Evolutionary conservation across 805 yeast genomes (phyloP).

Genomic region (Metschnikowia rubicola): DNA sequence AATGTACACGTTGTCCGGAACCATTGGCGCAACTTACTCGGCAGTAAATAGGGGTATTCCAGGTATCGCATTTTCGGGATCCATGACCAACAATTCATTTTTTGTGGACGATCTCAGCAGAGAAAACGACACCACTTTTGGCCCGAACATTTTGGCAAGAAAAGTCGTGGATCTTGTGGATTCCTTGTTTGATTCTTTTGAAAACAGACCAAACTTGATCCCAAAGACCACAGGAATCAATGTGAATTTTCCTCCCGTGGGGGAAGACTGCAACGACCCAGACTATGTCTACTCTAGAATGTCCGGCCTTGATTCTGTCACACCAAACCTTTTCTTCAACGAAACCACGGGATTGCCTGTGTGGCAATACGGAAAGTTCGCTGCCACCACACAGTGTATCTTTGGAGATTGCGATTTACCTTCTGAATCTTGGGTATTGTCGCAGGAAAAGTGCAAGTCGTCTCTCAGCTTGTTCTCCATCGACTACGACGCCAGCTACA

Average conservation of each 20-base stretch:
- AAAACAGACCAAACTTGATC: conserved; percentile 15
- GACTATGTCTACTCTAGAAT: conserved; percentile 44
- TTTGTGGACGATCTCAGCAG: conserved; percentile 21
- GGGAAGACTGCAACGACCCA: conserved; percentile 38
- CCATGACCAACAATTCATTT: conserved; percentile 26
- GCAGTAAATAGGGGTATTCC: conserved; percentile 26
- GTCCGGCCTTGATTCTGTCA: conserved; percentile 37
- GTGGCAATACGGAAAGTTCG: conserved; percentile 12
- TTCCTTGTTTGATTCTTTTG: conserved; percentile 16
- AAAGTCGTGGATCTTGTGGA: conserved; percentile 25
- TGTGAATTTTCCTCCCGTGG: conserved; percentile 26
- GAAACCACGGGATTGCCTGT: conserved; percentile 31
- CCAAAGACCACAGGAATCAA: conserved; percentile 24
- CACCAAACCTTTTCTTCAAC: conserved; percentile 36
- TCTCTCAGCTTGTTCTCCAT: conserved; percentile 46
- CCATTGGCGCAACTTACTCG: conserved; percentile 25
- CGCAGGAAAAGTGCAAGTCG: conserved; percentile 34
- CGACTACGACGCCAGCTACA: conserved; percentile 41
- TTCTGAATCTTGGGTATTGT: conserved; percentile 24
- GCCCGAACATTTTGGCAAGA: conserved; percentile 25
- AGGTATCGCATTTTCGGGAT: conserved; percentile 26
- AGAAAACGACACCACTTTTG: conserved; percentile 18
- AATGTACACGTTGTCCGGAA: conserved; percentile 26
- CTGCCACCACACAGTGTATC: conserved; percentile 39
- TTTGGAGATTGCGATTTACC: conserved; percentile 25